Evolutionary conservation across 106 monocot genomes (phyloP), one percentile per base, ranked within the genome.

Genomic region (Dendrobium officinale): DNA sequence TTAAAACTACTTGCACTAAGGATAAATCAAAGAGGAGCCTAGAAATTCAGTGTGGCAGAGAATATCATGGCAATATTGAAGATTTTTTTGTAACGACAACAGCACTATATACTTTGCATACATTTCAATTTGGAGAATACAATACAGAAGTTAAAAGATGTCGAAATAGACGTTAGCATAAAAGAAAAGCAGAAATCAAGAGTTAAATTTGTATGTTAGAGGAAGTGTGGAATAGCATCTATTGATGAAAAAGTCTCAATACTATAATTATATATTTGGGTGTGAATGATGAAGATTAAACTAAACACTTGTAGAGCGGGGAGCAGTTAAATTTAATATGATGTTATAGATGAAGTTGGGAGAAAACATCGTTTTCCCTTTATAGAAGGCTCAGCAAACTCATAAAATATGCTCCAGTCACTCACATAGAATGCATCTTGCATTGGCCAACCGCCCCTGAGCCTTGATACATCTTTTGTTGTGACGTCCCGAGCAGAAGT

Each of bases 341-440:
- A 70, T 24, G 70, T 70, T 70, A 70, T 70, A 16, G 24, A 40
- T 37, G 70, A 37, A 33, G 15, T 10, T 4, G 70, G 2, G 13
- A 15, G 70, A 70, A 70, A 70, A 37, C 37, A 70, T 66, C 26
- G 6, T 66, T 51, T 26, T 37, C 37, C 3, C 70, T 70, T 33
- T 13, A 20, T 24, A 31, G 9, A 33, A 55, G 3, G 41, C 18
- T 56, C 56, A 75, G 15, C 16, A 58, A 55, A 49, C 5, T 19
- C 56, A 41, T 56, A 42, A n/a, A 37, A 55, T 10, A 20, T 66
- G 42, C 37, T 15, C 4, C 22, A 82, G 37, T 16, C 75, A 88
- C 94, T 83, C 81, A 98, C 98, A 90, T 86, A 86, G 87, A 98
- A 98, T 83, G 92, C 92, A 87, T 98, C 98, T 72, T 94, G 94